phyloP scores from a whole-genome alignment of 2,329 filamentous ascomycete genomes.

The Talaromyces sp. region DNA sequence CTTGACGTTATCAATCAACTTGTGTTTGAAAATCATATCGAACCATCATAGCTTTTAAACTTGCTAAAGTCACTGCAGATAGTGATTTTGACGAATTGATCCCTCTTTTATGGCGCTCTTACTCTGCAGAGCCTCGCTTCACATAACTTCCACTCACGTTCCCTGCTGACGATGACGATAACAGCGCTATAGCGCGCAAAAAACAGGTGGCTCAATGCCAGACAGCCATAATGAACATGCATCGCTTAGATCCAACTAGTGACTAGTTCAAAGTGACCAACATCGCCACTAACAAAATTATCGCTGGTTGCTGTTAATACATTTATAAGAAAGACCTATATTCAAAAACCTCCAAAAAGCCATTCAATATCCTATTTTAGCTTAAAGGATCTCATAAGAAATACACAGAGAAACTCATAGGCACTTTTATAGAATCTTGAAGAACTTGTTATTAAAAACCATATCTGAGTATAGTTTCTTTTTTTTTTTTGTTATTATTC shows the following conservation, averaged over 20 bases:
- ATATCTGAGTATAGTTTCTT: background rate
- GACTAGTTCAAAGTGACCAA: background rate
- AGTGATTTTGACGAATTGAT: background rate
- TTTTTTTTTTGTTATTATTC: background rate
- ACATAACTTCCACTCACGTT: background rate
- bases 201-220: background rate
- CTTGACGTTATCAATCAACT: background rate
- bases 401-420: background rate
- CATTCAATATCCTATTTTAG: background rate
- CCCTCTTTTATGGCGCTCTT: constrained; percentile 1
- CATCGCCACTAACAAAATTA: background rate
- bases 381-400: background rate
- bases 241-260: background rate
- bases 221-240: constrained; percentile 1
- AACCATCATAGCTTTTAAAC: background rate
- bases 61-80: background rate
- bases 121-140: constrained; percentile 1
- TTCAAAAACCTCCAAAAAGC: background rate
- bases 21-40: too few relatives aligned
- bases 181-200: background rate
- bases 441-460: background rate
- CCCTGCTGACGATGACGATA: background rate
- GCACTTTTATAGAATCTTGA: background rate
- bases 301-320: background rate
- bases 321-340: background rate